Percentiles rank a stretch among this genome's conserved stretches.
Conservation (phyloP, 1,284 basidiomycete species). For the Rhizoctonia solani region DNA sequence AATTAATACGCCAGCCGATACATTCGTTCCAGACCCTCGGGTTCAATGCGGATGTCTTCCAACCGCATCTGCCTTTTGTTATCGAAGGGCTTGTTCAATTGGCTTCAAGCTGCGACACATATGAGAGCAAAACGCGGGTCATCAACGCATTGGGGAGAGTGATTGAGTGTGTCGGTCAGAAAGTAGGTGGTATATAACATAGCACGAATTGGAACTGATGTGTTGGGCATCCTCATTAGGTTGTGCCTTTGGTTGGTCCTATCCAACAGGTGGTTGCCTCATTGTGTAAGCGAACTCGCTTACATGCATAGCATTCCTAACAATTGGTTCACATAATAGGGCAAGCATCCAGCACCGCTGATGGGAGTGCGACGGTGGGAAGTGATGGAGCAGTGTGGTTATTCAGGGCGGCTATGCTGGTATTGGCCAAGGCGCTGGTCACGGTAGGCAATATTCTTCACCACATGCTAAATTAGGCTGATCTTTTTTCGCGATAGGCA, state of each 20-base stretch:
- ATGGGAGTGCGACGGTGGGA: constrained; percentile 61
- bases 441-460: constrained; percentile 52
- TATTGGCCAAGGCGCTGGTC: constrained; percentile 72
- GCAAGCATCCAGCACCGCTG: constrained; percentile 16
- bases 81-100: constrained; percentile 67
- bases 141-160: constrained; percentile 71
- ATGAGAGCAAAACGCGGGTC: constrained; percentile 78
- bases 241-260: constrained; percentile 69
- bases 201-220: not conserved
- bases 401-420: constrained; percentile 76
- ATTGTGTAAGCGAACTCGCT: constrained; percentile 62
- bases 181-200: constrained; percentile 50
- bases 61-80: constrained; percentile 60
- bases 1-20: not conserved
- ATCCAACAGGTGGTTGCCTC: constrained; percentile 55
- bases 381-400: constrained; percentile 62
- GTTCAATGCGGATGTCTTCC: constrained; percentile 63
- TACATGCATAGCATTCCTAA: not conserved
- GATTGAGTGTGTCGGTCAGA: constrained; percentile 66
- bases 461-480: not conserved
- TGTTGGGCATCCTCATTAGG: constrained; percentile 50
- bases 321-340: too few species aligned
- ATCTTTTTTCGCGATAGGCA: constrained; percentile 51
- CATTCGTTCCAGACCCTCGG: constrained; percentile 54
- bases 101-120: constrained; percentile 74